Conservation (phyloP, 805 yeast species). For the Myxozyma vanderwaltii region DNA sequence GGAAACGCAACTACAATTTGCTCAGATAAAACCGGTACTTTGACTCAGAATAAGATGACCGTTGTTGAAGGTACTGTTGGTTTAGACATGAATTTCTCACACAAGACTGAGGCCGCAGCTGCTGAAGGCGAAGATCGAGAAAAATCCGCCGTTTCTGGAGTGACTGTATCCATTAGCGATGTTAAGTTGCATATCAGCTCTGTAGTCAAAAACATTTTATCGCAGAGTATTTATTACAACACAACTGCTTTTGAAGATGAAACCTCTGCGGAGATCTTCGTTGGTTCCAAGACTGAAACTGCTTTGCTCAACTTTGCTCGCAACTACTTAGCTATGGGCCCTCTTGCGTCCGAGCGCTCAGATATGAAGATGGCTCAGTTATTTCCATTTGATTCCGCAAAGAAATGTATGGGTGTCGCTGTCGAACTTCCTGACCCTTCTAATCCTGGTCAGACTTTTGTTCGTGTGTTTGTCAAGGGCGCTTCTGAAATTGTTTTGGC, state of each 20-base stretch:
- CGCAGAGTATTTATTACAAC: conserved; percentile 70
- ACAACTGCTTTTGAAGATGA: conserved; percentile 80
- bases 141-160: conserved; percentile 8
- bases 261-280: conserved; percentile 56
- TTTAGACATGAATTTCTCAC: conserved; percentile 46
- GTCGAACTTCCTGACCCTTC: conserved; percentile 49
- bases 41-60: conserved; percentile 91
- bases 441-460: conserved; percentile 36
- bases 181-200: conserved; percentile 27
- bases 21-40: conserved; percentile 96
- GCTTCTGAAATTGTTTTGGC: conserved; percentile 87
- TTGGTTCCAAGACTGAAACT: conserved; percentile 94
- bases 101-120: not conserved
- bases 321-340: conserved; percentile 51
- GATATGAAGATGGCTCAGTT: conserved; percentile 58
- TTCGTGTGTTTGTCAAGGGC: conserved; percentile 78
- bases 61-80: conserved; percentile 80
- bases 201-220: conserved; percentile 38
- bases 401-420: conserved; percentile 91
- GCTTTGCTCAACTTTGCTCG: conserved; percentile 76
- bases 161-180: conserved; percentile 27
- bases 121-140: not conserved
- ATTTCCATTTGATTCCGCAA: conserved; percentile 87
- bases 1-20: conserved; percentile 97
- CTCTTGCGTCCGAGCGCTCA: conserved; percentile 54